Evolutionary conservation across 2,329 filamentous ascomycete genomes (phyloP), one percentile per base, ranked within the genome.

Genomic region (Neonectria coccinea): DNA sequence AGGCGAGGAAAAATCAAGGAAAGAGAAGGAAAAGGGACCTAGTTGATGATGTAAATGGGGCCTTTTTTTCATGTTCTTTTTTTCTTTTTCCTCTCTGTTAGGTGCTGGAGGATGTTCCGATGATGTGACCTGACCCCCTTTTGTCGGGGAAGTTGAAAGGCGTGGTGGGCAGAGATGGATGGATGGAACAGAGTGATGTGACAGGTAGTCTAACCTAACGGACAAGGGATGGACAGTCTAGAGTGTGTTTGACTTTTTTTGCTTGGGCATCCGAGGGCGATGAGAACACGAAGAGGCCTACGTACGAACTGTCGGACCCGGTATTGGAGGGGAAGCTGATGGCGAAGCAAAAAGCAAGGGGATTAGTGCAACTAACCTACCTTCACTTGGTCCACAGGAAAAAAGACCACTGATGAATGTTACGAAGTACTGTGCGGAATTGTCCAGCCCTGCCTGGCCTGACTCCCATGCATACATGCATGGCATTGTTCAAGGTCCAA

Each of bases 1-100:
- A 27, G 55, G 48, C 52, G 44, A 51, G 9, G 51, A 11, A 50
- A 36, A 54, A 61, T 20, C 33, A 51, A 42, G 33, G 25, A 42
- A 42, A 36, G 18, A 29, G 39, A 36, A 45, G 45, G 5, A 36
- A 59, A 47, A 20, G 18, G 16, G 18, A 39, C 12, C 39, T 20
- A n/a, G 39, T 5, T 42, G 39, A 11, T 20, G 39, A 42, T 42
- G 39, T 20, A 22, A 29, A 52, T 18, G 29, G 36, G 18, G 52
- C 14, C 44, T 22, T 31, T 39, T 57, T 36, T 50, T 33, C 2
- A 48, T 29, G 5, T 39, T 36, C 12, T 16, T 27, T n/a, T 55
- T 42, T 39, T 42, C 8, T 4, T 12, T n/a, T 31, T 31, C 25
- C 20, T 52, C n/a, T 4, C 11, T 41, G 39, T 4, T 18, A 33